Conservation (phyloP, 331 rosid genomes). For the Rosa hybrid region DNA sequence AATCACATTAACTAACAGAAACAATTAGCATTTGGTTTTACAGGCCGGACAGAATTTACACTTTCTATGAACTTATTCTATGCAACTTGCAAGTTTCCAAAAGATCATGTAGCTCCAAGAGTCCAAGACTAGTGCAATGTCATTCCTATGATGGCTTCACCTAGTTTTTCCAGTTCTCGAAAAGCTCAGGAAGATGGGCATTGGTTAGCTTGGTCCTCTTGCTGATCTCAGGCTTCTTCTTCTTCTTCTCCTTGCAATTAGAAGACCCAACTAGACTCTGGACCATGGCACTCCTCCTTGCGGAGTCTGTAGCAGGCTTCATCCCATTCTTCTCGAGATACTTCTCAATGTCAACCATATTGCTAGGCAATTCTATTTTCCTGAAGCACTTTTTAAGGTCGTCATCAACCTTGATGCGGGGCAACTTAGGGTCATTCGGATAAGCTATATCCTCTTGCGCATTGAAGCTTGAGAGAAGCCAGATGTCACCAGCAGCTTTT, state of each 20-base stretch:
- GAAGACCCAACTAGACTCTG: conserved; percentile 58
- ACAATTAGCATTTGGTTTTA: neutral
- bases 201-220: conserved; percentile 97
- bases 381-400: conserved; percentile 82
- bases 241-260: conserved; percentile 67
- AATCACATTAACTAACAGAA: neutral
- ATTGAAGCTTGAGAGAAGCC: conserved; percentile 90
- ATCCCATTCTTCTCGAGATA: conserved; percentile 87
- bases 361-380: conserved; percentile 72
- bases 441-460: conserved; percentile 93
- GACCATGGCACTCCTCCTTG: conserved; percentile 74
- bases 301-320: conserved; percentile 90
- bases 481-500: conserved; percentile 79
- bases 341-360: conserved; percentile 81
- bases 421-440: conserved; percentile 82
- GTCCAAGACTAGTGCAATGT: neutral
- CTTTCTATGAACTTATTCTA: neutral
- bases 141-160: neutral
- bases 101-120: neutral
- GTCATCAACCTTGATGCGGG: conserved; percentile 69
- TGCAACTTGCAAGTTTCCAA: too few relatives aligned
- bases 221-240: conserved; percentile 78
- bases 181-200: conserved; percentile 94
- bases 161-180: conserved; percentile 40
- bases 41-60: neutral